A percentile compares a stretch with the other conserved stretches of the same genome.
Evolutionary conservation across 495 filamentous ascomycete species (phyloP).

Genomic region (Amphirosellinia nigrospora): DNA sequence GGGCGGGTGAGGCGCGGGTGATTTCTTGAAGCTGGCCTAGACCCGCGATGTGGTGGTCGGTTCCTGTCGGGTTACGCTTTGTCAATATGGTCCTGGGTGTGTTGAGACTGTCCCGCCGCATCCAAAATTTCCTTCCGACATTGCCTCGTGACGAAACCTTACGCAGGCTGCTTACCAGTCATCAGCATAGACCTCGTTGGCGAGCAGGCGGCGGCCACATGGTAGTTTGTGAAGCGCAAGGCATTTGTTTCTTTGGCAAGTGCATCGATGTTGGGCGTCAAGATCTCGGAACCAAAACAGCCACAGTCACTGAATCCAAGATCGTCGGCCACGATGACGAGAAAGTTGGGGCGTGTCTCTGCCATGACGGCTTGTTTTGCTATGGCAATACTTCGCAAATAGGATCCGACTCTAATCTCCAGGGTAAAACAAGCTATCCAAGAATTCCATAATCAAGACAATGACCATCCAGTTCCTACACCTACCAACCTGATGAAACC

Average conservation of each 20-base stretch:
- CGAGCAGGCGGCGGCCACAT: conserved; percentile 65
- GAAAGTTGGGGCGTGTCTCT: conserved; percentile 56
- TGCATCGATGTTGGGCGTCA: conserved; percentile 61
- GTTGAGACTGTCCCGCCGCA: too few species aligned
- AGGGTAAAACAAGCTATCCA: neutral
- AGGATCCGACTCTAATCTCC: conserved; percentile 5
- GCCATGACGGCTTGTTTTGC: conserved; percentile 13
- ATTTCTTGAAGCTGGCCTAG: conserved; percentile 48
- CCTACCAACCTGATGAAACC: neutral
- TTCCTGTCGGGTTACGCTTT: conserved; percentile 27
- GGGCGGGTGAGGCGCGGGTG: conserved; percentile 27
- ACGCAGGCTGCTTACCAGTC: conserved; percentile 35
- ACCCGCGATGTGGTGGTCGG: conserved; percentile 54
- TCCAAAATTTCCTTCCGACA: too few species aligned
- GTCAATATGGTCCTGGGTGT: conserved; percentile 8
- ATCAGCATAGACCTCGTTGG: conserved; percentile 63
- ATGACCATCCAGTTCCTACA: conserved; percentile 2
- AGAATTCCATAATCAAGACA: conserved; percentile 9
- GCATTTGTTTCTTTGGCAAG: conserved; percentile 51
- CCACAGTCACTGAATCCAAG: conserved; percentile 64
- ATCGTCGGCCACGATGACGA: conserved; percentile 65
- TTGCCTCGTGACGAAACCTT: neutral
- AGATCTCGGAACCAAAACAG: conserved; percentile 65
- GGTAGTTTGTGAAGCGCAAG: conserved; percentile 63
- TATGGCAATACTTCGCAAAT: neutral